Base-by-base conservation (phyloP, 306 rosid species). In the Mimosa pudica region DNA sequence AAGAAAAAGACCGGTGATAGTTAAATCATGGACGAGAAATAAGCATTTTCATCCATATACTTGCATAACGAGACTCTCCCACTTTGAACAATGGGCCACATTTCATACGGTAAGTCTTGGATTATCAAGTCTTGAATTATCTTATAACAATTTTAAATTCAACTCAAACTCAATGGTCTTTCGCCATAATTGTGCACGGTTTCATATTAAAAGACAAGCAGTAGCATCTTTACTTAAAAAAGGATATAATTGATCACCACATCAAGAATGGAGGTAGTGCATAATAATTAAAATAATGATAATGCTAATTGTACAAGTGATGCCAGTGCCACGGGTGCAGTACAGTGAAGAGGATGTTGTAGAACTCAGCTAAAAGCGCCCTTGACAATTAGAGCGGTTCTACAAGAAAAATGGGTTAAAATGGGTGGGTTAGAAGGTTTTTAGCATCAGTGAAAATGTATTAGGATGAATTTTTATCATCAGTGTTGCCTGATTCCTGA, bases 391-490 rank as follows among this genome's bases (percentile, higher is more conserved):
- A 38, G 42, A 67, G 46, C 44, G 4, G 33, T 57, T 82, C 78
- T 46, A 79, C 11, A 35, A 14, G 71, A 33, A 30, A 51, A 18
- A 58, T 3, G 10, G 55, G 30, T 57, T 13, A 69, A 58, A 73
- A 24, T 77, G 74, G 48, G 45, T 69, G 41, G 70, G 81, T 71
- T 46, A 80, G 58, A 52, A 57, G 20, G 74, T 7, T 17, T 80
- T 55, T 54, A 73, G 38, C 20, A 77, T 66, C 60, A 52, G 74
- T 33, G 79, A 52, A 74, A 62, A 80, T 57, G 16, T 62, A 80
- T 64, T 24, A 36, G 78, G 79, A 78, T 65, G 82, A 75, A 45
- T 77, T 64, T 78, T 82, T 48, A 2, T 48, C 64, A 74, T 81
- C 78, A 52, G 74, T 73, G 47, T 80, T 47, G 32, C 17, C 78